Evolutionary conservation across 345 rosid species (phyloP).

Genomic region (Eucalyptus tenuipes): DNA sequence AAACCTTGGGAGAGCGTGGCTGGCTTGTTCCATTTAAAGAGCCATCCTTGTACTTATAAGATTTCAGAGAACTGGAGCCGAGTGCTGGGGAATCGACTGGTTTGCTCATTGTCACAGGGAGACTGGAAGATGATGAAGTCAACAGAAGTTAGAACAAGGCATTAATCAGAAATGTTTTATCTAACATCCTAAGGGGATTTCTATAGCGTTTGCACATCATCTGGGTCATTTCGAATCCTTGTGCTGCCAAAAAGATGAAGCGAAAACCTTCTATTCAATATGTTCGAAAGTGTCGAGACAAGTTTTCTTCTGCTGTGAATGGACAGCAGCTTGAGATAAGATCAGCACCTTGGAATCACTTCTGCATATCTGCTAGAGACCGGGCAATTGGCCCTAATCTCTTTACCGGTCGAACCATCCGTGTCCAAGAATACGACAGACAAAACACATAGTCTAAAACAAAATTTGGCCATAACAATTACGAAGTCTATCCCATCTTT

Average conservation of each 20-base stretch:
- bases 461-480: neutral
- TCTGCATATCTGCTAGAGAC: neutral
- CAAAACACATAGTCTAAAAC: neutral
- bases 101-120: conserved; percentile 37
- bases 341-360: neutral
- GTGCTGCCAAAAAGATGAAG: neutral
- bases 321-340: neutral
- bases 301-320: neutral
- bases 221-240: neutral
- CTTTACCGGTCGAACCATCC: neutral
- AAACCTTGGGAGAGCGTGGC: conserved; percentile 9
- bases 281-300: neutral
- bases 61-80: conserved; percentile 22
- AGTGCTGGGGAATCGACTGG: conserved; percentile 47
- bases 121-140: conserved; percentile 27
- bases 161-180: neutral
- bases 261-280: neutral
- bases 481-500: neutral
- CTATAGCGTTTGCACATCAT: neutral
- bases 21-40: conserved; percentile 6
- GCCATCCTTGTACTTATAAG: conserved; percentile 14
- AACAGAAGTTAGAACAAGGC: neutral
- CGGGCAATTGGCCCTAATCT: neutral
- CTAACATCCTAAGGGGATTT: neutral
- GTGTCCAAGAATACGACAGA: neutral